Evolutionary conservation across 176 grass and related monocot species (phyloP).

Genomic region (Carex littledalei): DNA sequence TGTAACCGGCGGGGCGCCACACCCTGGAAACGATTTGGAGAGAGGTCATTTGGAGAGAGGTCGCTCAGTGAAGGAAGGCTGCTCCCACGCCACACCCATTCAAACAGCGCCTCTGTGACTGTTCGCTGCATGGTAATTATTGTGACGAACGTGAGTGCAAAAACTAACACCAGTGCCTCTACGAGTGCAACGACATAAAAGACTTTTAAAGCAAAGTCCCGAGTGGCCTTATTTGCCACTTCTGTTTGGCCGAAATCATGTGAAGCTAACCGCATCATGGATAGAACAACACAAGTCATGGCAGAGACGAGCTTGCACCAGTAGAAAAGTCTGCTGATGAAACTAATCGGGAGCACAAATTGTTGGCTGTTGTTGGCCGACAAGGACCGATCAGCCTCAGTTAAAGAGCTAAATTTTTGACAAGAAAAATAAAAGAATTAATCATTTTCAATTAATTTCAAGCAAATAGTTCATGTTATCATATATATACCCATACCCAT

Average conservation of each 20-base stretch:
- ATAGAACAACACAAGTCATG: slow-evolving; percentile 41
- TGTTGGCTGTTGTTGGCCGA: not conserved
- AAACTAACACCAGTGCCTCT: slow-evolving; percentile 28
- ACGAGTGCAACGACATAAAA: slow-evolving; percentile 51
- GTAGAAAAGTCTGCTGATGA: slow-evolving; percentile 28
- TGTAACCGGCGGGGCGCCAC: no score
- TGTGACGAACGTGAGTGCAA: no score
- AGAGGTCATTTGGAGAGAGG: no score
- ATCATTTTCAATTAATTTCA: no score
- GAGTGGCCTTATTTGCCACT: slow-evolving; percentile 10
- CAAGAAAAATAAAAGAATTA: not conserved
- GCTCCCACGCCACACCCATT: no score
- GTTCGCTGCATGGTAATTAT: no score
- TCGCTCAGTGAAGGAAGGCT: no score
- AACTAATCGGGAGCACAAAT: slow-evolving; percentile 36
- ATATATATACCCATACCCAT: no score
- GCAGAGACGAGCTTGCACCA: slow-evolving; percentile 56
- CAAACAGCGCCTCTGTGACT: no score
- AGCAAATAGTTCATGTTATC: no score
- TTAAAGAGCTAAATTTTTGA: slow-evolving; percentile 10
- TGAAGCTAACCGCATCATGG: slow-evolving; percentile 27
- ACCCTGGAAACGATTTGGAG: no score
- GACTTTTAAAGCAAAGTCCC: slow-evolving; percentile 39
- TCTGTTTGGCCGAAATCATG: slow-evolving; percentile 49
- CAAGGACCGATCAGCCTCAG: slow-evolving; percentile 10